Evolutionary conservation across 306 rosid genomes (phyloP), one percentile per base, ranked within the genome.

Genomic region (Inga leiocalycina): DNA sequence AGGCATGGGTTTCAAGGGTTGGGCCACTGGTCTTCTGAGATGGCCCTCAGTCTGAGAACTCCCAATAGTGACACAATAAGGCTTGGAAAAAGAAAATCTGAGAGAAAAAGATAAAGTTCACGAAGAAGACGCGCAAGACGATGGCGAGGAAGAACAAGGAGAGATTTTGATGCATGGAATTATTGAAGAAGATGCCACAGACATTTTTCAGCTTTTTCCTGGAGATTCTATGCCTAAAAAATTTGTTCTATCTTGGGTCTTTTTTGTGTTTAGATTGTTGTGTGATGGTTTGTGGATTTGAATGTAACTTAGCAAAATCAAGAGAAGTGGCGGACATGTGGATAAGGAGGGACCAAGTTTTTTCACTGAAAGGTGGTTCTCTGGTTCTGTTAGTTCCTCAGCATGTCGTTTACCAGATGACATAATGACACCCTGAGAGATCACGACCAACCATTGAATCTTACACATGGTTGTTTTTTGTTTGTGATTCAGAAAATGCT

Each of bases 11-110:
- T 90, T 88, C 27, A 89, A 76, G 16, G 97, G 84, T 89, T 98
- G 98, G 78, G 92, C 92, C 75, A 76, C 87, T 35, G 99, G 99
- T 91, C 99, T 96, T 90, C 98, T 91, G 11, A 96, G 75, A 82
- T 97, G 99, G 4, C 98, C 98, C 51, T 96, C 98, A 32, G 93
- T 80, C 83, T 93, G 96, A 79, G 96, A 91, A 78, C 91, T 90
- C 84, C 97, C 84, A 57, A 92, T 75, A 30, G 91, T 76, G 76
- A 90, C 79, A 67, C 79, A 27, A 65, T 39, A 30, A 84, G 86
- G 87, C 81, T 84, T 93, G 73, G 69, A 44, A 67, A 91, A 87
- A 84, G 86, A 79, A 75, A 91, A 76, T 70, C 88, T 77, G 65
- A 87, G 57, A 67, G 87, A 84, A 77, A 79, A 80, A 30, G 81